Evolutionary conservation across 768 basidiomycete genomes (phyloP).

Genomic region (Mycena metata): DNA sequence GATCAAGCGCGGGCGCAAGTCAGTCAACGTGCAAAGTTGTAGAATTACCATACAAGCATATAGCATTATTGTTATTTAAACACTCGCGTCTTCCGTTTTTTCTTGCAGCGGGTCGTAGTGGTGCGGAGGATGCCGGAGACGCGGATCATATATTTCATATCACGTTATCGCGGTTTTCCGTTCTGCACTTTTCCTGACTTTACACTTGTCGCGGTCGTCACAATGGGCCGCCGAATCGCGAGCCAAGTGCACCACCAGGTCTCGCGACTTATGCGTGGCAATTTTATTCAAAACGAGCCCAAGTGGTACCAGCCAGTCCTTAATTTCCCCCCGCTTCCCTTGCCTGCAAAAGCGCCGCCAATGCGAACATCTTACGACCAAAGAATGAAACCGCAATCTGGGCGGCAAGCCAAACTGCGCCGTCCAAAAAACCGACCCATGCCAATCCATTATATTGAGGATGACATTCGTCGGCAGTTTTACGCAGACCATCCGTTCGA

Average conservation of each 20-base stretch:
- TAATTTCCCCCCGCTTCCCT: slow-evolving; percentile 87
- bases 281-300: slow-evolving; percentile 75
- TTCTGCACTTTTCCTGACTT: background rate
- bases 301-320: slow-evolving; percentile 90
- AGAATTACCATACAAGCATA: background rate
- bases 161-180: slow-evolving; percentile 18
- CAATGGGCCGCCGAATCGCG: slow-evolving; percentile 85
- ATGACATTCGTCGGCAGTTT: slow-evolving; percentile 89
- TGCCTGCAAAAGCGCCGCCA: slow-evolving; percentile 82
- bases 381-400: slow-evolving; percentile 42
- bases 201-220: slow-evolving; percentile 1
- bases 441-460: slow-evolving; percentile 84
- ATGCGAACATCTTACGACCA: slow-evolving; percentile 68
- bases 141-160: background rate
- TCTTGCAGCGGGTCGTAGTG: too few relatives aligned
- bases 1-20: slow-evolving; percentile 56
- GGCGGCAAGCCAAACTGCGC: slow-evolving; percentile 48
- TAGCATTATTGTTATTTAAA: slow-evolving; percentile 24
- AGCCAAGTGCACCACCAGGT: slow-evolving; percentile 91
- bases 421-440: slow-evolving; percentile 62
- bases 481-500: slow-evolving; percentile 98
- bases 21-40: slow-evolving; percentile 24
- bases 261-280: slow-evolving; percentile 80
- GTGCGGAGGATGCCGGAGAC: background rate
- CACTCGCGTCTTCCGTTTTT: too few relatives aligned